These are phyloP conservation scores for Urostyla sp. DNA, from an alignment of 73 alveolate species.

Conservation along the genomic window DNA sequence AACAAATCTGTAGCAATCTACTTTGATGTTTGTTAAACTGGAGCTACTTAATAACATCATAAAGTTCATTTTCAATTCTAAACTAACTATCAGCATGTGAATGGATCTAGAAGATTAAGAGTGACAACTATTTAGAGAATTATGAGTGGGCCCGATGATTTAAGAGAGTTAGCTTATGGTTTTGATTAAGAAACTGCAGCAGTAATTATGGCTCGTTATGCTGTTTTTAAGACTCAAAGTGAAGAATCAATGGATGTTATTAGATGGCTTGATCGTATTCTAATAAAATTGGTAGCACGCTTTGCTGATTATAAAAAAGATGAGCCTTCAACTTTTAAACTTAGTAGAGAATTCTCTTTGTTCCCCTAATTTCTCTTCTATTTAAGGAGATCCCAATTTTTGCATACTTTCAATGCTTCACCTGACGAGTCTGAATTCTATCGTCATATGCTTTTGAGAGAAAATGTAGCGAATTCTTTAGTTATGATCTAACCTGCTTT, in stretches of 20 bases:
- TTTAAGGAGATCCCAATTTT: slow-evolving; percentile 94
- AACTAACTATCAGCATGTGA: slow-evolving; percentile 96
- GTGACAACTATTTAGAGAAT: slow-evolving; percentile 92
- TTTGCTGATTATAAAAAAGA: slow-evolving; percentile 95
- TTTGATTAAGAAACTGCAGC: slow-evolving; percentile 97
- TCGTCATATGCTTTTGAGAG: slow-evolving; percentile 90
- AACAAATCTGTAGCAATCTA: slow-evolving; percentile 95
- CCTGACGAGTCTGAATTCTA: slow-evolving; percentile 98
- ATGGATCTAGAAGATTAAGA: slow-evolving; percentile 96
- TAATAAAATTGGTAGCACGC: slow-evolving; percentile 89
- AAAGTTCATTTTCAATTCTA: slow-evolving; percentile 83
- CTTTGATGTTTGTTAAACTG: slow-evolving; percentile 89
- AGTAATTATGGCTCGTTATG: slow-evolving; percentile 93
- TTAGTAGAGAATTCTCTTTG: slow-evolving; percentile 84
- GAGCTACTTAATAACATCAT: slow-evolving; percentile 69
- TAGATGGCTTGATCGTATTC: slow-evolving; percentile 97
- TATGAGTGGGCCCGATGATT: slow-evolving; percentile 76
- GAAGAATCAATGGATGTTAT: slow-evolving; percentile 92
- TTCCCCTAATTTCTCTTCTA: slow-evolving; percentile 98
- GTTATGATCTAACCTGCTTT: slow-evolving; percentile 99
- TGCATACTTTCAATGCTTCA: slow-evolving; percentile 96
- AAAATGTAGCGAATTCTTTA: slow-evolving; percentile 95
- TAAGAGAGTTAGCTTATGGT: slow-evolving; percentile 83
- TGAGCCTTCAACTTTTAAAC: slow-evolving; percentile 90
- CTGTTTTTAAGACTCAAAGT: slow-evolving; percentile 80